phyloP scores from a whole-genome alignment of 345 rosid genomes.

The Hibiscus mutabilis region DNA sequence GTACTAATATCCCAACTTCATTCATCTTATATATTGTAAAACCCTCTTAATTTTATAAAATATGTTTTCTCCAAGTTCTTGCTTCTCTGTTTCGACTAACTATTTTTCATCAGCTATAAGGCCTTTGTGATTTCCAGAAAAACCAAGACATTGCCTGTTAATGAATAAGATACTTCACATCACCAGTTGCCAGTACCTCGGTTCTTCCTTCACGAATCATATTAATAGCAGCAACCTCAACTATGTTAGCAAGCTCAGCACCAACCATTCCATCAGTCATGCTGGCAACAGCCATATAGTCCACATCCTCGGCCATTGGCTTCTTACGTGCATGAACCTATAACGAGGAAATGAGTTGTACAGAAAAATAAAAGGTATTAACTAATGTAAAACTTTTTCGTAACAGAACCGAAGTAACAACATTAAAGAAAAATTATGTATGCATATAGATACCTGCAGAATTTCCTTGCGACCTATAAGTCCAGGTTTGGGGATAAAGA shows the following conservation, averaged over 20 bases:
- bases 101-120: neutral
- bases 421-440: neutral
- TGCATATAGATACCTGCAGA: slow-evolving; percentile 45
- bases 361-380: neutral
- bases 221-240: slow-evolving; percentile 85
- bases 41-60: neutral
- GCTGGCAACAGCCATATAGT: slow-evolving; percentile 85
- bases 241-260: slow-evolving; percentile 91
- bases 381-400: neutral
- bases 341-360: slow-evolving; percentile 1
- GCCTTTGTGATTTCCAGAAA: neutral
- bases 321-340: slow-evolving; percentile 96
- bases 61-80: neutral
- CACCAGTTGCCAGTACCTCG: slow-evolving; percentile 42
- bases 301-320: slow-evolving; percentile 94
- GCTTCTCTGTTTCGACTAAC: neutral
- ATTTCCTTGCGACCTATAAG: slow-evolving; percentile 85
- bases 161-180: neutral
- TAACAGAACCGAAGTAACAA: neutral
- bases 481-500: slow-evolving; percentile 83
- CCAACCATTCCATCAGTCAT: slow-evolving; percentile 98
- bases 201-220: slow-evolving; percentile 94
- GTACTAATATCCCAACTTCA: neutral
- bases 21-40: neutral
- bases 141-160: neutral